Conservation (phyloP, 139 green algal genomes). For the Tetraselmis chui region DNA sequence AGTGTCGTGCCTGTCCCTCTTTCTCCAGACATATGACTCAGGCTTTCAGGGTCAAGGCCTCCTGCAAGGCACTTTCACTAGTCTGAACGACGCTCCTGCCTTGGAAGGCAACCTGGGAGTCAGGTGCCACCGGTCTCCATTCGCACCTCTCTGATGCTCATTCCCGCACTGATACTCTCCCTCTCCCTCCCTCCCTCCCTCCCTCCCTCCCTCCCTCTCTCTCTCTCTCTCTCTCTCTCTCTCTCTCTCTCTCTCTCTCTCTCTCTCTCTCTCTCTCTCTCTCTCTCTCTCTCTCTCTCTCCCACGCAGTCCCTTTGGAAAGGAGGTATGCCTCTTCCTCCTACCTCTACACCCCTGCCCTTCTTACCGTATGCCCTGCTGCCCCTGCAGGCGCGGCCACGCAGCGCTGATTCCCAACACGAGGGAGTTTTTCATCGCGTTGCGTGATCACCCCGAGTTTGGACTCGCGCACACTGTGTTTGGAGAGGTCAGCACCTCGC, state of each 20-base stretch:
- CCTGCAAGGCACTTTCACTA: not conserved
- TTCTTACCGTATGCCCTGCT: not conserved
- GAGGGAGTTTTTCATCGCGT: not conserved
- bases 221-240: too few relatives aligned
- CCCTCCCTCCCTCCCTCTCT: too few relatives aligned
- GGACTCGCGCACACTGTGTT: not conserved
- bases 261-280: too few relatives aligned
- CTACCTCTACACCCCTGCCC: too few relatives aligned
- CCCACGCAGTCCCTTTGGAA: too few relatives aligned
- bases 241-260: too few relatives aligned
- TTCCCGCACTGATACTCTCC: too few relatives aligned
- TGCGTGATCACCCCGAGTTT: not conserved
- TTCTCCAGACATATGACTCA: not conserved
- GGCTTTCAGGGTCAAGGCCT: not conserved
- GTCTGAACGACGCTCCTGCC: not conserved
- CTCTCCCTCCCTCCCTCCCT: too few relatives aligned
- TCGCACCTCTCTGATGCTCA: too few relatives aligned
- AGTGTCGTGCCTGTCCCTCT: too few relatives aligned
- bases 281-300: too few relatives aligned
- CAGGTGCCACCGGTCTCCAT: not conserved
- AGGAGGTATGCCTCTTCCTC: too few relatives aligned
- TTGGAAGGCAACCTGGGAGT: not conserved
- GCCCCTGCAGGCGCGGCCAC: not conserved
- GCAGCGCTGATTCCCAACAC: not conserved
- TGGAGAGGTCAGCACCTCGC: not conserved